Base-by-base conservation (phyloP, 2,329 filamentous ascomycete genomes). In the Colletotrichum salicis region DNA sequence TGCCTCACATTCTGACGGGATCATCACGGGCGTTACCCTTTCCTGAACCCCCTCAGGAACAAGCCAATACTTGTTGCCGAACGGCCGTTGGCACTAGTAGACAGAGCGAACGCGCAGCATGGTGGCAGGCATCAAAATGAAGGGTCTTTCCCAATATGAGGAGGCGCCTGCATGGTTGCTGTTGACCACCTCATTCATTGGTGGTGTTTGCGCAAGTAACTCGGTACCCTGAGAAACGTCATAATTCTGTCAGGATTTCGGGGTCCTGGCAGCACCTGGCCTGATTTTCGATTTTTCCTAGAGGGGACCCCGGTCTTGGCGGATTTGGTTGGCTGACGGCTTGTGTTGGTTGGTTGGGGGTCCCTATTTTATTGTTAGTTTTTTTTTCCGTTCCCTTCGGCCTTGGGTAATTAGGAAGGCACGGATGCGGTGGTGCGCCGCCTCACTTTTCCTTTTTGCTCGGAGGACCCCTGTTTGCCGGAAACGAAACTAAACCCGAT, bases 211-310 rank as follows among this genome's bases (percentile, higher is more conserved):
- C 12, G 15, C 27, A 37, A 8, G 27, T 29, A 29, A 5, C 27
- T 5, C 27, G 11, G 4, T 29, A 51, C 59, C 41, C 27, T 54
- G 31, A n/a, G 52, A 27, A 70, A 69, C 70, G 70, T 72, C 70
- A 72, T 70, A 55, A 64, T 69, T 66, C 55, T 55, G 52, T 64
- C 70, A 55, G 54, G 35, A 22, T 59, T 69, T 60, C 52, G 27
- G 58, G 64, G 37, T 35, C 58, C 19, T 69, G 27, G 27, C 27
- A 29, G 27, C 27, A 29, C 27, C 27, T 29, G 29, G 13, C 54
- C 54, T 33, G n/a, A 33, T 37, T 35, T n/a, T 51, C 35, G 31
- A 29, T 41, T 41, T 41, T 41, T 41, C 13, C 37, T 7, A 19
- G 37, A 41, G 37, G 15, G 5, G 6, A 6, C 48, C 51, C 51